Conservation (phyloP, 768 basidiomycete genomes). For the Porphyrellus cyaneotinctus region DNA sequence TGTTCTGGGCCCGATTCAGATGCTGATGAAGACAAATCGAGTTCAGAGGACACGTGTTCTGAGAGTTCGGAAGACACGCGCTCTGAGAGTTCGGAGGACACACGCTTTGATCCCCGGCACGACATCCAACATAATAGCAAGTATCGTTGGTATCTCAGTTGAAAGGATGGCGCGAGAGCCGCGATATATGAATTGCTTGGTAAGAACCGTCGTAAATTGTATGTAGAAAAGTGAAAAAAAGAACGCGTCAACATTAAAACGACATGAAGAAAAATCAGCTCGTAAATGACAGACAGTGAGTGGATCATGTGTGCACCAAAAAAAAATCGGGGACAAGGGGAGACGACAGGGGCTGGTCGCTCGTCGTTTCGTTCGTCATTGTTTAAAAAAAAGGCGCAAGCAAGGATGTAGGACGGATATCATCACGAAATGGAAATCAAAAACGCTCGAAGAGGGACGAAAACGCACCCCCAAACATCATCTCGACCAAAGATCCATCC, state of each 20-base stretch:
- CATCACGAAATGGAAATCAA: neutral
- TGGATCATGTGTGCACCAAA: neutral
- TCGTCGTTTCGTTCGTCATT: slow-evolving; percentile 6
- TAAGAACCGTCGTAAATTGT: neutral
- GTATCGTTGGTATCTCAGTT: no score
- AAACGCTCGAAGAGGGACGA: neutral
- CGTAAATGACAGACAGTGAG: neutral
- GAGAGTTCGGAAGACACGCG: no score
- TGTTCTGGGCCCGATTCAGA: no score
- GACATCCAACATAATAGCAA: no score
- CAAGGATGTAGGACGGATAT: neutral
- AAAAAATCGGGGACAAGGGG: neutral
- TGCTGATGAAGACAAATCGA: no score
- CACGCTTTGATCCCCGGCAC: no score
- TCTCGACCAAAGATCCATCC: slow-evolving; percentile 75
- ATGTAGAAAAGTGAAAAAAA: neutral
- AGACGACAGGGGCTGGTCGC: neutral
- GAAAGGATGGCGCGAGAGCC: no score
- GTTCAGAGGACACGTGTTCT: no score
- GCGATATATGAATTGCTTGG: neutral
- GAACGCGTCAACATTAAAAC: neutral
- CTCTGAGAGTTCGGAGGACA: no score
- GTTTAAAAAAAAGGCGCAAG: neutral
- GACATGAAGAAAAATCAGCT: neutral
- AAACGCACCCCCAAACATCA: slow-evolving; percentile 31